These are phyloP conservation scores for Nitzschia inconspicua DNA, from an alignment of 108 stramenopile genomes.

Conservation along the genomic window DNA sequence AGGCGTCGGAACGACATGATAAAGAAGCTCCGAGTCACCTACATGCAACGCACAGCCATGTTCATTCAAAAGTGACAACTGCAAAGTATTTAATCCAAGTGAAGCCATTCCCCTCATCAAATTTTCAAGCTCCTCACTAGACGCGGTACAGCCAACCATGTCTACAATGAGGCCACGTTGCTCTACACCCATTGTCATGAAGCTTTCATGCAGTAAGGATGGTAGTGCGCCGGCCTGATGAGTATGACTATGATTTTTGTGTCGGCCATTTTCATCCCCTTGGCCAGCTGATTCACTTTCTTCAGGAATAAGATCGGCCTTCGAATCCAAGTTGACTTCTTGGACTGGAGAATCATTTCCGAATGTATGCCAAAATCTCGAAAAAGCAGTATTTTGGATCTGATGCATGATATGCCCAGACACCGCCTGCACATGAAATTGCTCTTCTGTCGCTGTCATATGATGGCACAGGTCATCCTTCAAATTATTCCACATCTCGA, in stretches of 20 bases:
- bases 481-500: conserved; percentile 5
- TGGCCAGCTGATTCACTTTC: too few relatives aligned
- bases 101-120: conserved; percentile 1
- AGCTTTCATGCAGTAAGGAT: background rate
- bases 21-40: background rate
- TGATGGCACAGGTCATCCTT: background rate
- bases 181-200: background rate
- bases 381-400: conserved; percentile 1
- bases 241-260: too few relatives aligned
- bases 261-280: too few relatives aligned
- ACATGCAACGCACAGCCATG: background rate
- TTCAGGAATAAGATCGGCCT: too few relatives aligned
- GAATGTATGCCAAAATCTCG: background rate
- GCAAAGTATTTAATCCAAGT: conserved; percentile 3
- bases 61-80: conserved; percentile 6
- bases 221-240: too few relatives aligned
- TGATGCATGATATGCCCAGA: background rate
- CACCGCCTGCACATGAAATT: background rate
- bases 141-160: background rate
- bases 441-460: background rate
- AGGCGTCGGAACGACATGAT: conserved; percentile 2
- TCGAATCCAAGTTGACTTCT: background rate
- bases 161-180: conserved; percentile 3
- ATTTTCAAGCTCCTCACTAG: background rate
- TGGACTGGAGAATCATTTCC: background rate